phyloP scores from a whole-genome alignment of 1,284 basidiomycete species.

The Apiotrichum sp. region DNA sequence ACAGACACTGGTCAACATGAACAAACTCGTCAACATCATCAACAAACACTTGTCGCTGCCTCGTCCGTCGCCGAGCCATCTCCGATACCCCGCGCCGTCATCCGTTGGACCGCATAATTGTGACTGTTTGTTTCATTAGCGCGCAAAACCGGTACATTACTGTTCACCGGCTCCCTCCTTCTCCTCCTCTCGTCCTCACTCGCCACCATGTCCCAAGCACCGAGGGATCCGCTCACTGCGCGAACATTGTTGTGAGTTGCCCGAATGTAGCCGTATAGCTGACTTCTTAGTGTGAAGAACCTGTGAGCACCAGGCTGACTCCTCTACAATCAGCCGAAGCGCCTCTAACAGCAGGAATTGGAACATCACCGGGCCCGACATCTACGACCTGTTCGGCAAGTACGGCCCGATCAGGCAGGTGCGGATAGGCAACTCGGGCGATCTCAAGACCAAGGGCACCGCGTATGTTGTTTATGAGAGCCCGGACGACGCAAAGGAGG shows the following conservation, averaged over 20 bases:
- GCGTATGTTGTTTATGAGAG: conserved; percentile 69
- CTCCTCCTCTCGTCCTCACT: not conserved
- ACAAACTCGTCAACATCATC: not conserved
- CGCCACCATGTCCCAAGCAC: conserved; percentile 26
- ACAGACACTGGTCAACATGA: not conserved
- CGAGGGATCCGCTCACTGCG: conserved; percentile 34
- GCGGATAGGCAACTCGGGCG: conserved; percentile 76
- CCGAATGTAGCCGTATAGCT: not conserved
- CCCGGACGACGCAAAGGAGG: conserved; percentile 76
- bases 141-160: not conserved
- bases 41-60: not conserved
- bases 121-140: not conserved
- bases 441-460: conserved; percentile 83
- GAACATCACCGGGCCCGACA: conserved; percentile 79
- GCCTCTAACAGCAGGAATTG: conserved; percentile 58
- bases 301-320: conserved; percentile 26
- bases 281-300: conserved; percentile 40
- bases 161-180: not conserved
- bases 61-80: too few relatives aligned
- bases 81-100: too few relatives aligned
- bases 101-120: too few relatives aligned
- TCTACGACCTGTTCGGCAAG: conserved; percentile 95
- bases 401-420: conserved; percentile 97
- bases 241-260: conserved; percentile 41
- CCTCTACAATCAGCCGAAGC: too few relatives aligned